Evolutionary conservation across 495 filamentous ascomycete species (phyloP), one percentile per base, ranked within the genome.

Genomic region (Durotheca rogersii): DNA sequence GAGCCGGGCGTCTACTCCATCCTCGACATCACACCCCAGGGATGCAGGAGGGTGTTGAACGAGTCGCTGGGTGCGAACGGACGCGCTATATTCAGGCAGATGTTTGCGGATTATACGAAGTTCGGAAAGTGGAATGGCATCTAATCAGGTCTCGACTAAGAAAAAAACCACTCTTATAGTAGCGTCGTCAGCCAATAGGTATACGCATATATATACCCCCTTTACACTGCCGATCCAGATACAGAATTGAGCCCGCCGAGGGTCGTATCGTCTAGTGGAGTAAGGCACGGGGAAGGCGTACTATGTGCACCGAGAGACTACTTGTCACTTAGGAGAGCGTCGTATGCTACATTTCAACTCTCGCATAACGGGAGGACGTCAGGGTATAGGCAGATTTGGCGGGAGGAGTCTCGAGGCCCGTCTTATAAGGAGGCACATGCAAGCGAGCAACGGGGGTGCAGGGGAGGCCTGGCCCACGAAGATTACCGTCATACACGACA

Each of bases 71-170:
- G 88, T 67, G 72, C 73, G 9, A 81, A 78, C 42, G 80, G 81
- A 32, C 70, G 87, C 46, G 85, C 81, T 3, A 74, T 95, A 32
- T 86, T 90, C 66, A 86, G 78, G 67, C 79, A 78, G 21, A 59
- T 94, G 56, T 89, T 84, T 60, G 81, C 77, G 48, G 80, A 88
- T 64, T 89, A 83, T 58, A 64, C 76, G 54, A 80, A 69, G 65
- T 86, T 85, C 65, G 84, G 85, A 25, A 84, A 81, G 72, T 88
- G 85, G 85, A 79, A 75, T 38, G 82, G 84, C 10, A 66, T 76
- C 9, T 75, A 64, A 53, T 14, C 16, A 23, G 33, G 30, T 47
- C 33, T 34, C 10, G 14, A 33, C 21, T 11, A 12, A 14, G 18
- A 17, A 9, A 15, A 10, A 14, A 18, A 12, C 4, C 6, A 35